Conservation (phyloP, 768 basidiomycete genomes). For the Hygrocybe punicea region DNA sequence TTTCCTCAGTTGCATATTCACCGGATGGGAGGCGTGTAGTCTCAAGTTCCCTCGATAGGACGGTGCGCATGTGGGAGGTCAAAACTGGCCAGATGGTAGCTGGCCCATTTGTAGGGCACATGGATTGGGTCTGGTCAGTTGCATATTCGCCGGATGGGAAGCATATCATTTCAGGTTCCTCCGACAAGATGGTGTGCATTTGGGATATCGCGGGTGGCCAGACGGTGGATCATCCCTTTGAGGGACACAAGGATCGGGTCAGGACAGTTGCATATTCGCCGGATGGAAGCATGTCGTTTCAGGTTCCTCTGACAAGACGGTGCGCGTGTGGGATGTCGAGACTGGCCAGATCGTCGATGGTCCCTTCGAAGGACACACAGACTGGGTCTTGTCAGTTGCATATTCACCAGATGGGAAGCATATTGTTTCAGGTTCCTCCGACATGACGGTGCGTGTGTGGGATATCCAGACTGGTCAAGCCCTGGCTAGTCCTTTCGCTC, state of each 20-base stretch:
- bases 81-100: background rate
- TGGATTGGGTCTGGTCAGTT: too few species aligned
- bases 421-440: conserved; percentile 20
- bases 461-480: conserved; percentile 7
- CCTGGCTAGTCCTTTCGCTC: background rate
- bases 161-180: too few species aligned
- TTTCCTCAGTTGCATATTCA: conserved; percentile 43
- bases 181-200: background rate
- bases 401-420: conserved; percentile 26
- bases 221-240: background rate
- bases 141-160: too few species aligned
- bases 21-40: conserved; percentile 48
- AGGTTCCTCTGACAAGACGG: too few species aligned
- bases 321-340: too few species aligned
- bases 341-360: too few species aligned
- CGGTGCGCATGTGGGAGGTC: conserved; percentile 36
- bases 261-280: conserved; percentile 2
- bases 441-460: conserved; percentile 17
- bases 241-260: background rate
- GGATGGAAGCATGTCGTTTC: conserved; percentile 6
- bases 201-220: background rate
- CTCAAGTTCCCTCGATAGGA: conserved; percentile 51
- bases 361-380: conserved; percentile 13
- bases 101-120: too few species aligned
- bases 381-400: conserved; percentile 18